Base-by-base conservation (phyloP, 352 stramenopile species). In the Vaucheria bursata region DNA sequence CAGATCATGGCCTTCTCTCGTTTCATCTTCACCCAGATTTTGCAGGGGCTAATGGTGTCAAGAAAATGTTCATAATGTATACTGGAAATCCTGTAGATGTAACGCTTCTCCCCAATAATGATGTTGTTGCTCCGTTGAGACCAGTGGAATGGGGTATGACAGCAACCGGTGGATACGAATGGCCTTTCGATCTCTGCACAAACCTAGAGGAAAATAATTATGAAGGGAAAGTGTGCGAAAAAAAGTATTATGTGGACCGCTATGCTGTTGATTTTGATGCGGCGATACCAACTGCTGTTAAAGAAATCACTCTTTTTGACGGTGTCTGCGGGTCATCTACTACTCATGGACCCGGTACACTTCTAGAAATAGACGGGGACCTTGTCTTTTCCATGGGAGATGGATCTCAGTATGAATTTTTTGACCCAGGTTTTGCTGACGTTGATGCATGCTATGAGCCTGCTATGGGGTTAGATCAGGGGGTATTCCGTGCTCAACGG, bases 401-500 rank as follows among this genome's bases (percentile, higher is more conserved):
- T 34, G 53, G 53, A 31, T 2, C 53, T 12, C 45, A 59, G 45
- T 68, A 68, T 34, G 53, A 68, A 31, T 2, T 2, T 2, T 2
- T 68, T 68, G 53, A 68, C 53, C 8, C 8, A 37, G 53, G 31
- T 68, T 68, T 8, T 7, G 31, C 37, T 2, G 53, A 68, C 2
- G 8, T 68, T 7, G 45, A 59, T 59, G 45, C 45, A 59, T 59
- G 45, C 45, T 59, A 59, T 25, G 45, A 18, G 45, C 45, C 45
- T 59, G 45, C 12, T 25, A 25, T 25, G 25, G 31, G 31, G 8
- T 18, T 25, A 25, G 45, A 12, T 59, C 45, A 59, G 70, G 76
- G 76, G 25, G 71, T 78, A 31, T 81, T 81, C 70, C 76, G 76
- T 39, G 70, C 76, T 38, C 69, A 79, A 49, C 29, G 72, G 35